Evolutionary conservation across 2,329 filamentous ascomycete genomes (phyloP), one percentile per base, ranked within the genome.

Genomic region (Trichoderma harzianum): DNA sequence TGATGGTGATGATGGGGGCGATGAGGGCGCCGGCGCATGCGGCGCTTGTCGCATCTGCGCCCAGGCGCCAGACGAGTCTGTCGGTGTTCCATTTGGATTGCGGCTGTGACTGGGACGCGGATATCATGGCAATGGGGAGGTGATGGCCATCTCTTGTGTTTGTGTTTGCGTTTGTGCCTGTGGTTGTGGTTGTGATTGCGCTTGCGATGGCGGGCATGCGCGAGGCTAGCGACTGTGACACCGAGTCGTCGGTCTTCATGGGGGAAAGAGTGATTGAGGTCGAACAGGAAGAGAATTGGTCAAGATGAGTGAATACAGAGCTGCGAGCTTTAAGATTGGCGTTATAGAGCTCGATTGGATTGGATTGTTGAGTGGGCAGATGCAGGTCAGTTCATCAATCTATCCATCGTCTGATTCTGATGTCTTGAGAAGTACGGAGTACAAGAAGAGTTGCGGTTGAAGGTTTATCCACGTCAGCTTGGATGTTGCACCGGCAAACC

Each of bases 1-100:
- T 96, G 75, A 96, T 91, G 47, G 92, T 92, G 74, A 97, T 95
- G 51, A 97, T 79, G 1, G 95, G 94, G 69, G 94, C 93, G 62
- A 97, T 92, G 73, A 96, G 83, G 7, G 87, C 88, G 2, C 92
- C 93, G 12, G 94, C 93, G 60, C 88, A 87, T 2, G 88, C 86
- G 1, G 93, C 94, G 77, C 91, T 91, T 58, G 88, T 80, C 26
- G 88, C 81, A 83, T 97, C 94, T 18, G 90, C 88, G 57, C 86
- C 88, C 14, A 97, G 78, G 67, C 94, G 87, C 75, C 87, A 80
- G 16, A 87, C 87, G 70, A 97, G 81, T 76, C 93, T 91, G 74
- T 89, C 88, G 28, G 93, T 95, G 80, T 97, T 97, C 92, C 93
- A 95, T 81, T 73, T 74, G 47, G 73, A 39, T n/a, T 51, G 39